Evolutionary conservation across 768 basidiomycete species (phyloP), one percentile per base, ranked within the genome.

Genomic region (Lactarius akahatsu): DNA sequence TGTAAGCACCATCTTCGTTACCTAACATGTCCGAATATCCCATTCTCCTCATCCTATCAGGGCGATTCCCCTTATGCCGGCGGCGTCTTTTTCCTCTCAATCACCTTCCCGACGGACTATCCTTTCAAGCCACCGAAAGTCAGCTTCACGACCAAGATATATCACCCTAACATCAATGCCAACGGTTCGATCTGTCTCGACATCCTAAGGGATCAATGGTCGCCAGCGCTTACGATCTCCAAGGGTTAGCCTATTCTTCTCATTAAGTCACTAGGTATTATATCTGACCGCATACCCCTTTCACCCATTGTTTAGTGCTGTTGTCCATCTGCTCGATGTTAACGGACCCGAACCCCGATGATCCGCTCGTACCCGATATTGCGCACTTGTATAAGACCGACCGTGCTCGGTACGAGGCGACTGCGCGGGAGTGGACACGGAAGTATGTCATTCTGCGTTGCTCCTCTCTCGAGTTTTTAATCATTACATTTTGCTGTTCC

Each of bases 81-180:
- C 74, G 97, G 97, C 77, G 97, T 99, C 63, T 99, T 99, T 84
- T 98, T 98, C 91, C 87, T 96, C 57, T 89, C 90, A 58, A 95
- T 96, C 77, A 86, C 84, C 54, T 95, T 95, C 85, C 93, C 94
- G 57, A 93, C 91, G 78, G 96, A 99, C 78, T 99, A 99, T 82
- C 97, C 97, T 30, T 98, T 98, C 90, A 98, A 98, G 81, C 97
- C 97, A 52, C 97, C 97, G 79, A 99, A 99, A 86, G 94, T 99
- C 52, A 69, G 90, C 82, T 99, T 99, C 80, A 96, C 94, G 72
- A 98, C 97, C 76, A 98, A 97, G 91, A 98, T 98, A 73, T 98
- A 98, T 79, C 96, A 98, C 79, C 96, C 96, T 41, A 98, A 98
- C 84, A 98, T 99, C 94, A 99, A 99, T 77, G 93, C 96, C 72